These are phyloP conservation scores for Cladophialophora bantiana DNA, from an alignment of 2,329 filamentous ascomycete genomes.

Conservation along the genomic window DNA sequence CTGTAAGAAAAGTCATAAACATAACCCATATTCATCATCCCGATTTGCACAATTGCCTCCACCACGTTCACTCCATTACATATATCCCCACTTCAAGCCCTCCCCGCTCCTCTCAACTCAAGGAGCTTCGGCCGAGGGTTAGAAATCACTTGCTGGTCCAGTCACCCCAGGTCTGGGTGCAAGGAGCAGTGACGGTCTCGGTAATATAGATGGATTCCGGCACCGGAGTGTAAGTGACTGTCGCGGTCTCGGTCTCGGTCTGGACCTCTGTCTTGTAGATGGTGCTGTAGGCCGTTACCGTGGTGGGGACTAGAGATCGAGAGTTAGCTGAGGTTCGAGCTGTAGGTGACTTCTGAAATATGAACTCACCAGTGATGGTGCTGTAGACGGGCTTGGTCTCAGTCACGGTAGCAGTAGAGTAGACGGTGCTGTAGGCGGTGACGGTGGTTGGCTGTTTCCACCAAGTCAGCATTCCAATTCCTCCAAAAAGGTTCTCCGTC, in stretches of 20 bases:
- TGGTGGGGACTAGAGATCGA: background rate
- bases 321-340: background rate
- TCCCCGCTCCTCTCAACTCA: background rate
- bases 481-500: background rate
- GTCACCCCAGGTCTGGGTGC: constrained; percentile 4
- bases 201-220: constrained; percentile 3
- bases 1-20: background rate
- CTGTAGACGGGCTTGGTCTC: constrained; percentile 5
- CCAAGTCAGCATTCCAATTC: background rate
- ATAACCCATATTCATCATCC: constrained; percentile 7
- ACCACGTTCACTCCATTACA: background rate
- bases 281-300: background rate
- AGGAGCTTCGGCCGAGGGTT: background rate
- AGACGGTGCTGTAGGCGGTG: constrained; percentile 1
- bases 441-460: constrained; percentile 5
- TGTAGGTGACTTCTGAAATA: background rate
- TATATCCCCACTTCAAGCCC: background rate
- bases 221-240: background rate
- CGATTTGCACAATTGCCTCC: constrained; percentile 2
- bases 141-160: background rate
- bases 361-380: constrained; percentile 4
- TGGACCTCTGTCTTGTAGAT: background rate
- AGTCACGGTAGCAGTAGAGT: constrained; percentile 13
- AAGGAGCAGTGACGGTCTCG: constrained; percentile 6
- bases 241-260: background rate